Evolutionary conservation across 129 eudicot genomes (phyloP), one percentile per base, ranked within the genome.

Genomic region (Kitagawia praeruptora): DNA sequence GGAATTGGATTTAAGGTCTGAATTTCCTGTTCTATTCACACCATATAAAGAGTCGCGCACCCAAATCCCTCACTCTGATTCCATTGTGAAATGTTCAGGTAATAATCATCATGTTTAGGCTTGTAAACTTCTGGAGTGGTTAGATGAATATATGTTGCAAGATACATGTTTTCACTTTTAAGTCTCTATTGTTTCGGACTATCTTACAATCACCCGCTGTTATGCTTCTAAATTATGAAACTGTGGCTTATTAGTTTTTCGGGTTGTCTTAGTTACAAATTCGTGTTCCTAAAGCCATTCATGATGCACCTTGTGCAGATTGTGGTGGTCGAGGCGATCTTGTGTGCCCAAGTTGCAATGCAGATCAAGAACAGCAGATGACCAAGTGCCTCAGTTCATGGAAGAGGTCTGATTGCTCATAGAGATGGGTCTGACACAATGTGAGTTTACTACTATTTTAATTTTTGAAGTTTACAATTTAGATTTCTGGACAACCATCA

Each of bases 321-420:
- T 95, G 98, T 85, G 88, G 72, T 3, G 98, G 97, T 39, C 89
- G 87, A 81, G 97, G 98, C 45, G 78, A 87, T 80, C 79, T 82
- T 51, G 84, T 89, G 45, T 95, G 98, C 82, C 88, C 84, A 75
- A 84, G 83, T 49, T 95, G 98, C 85, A 95, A 92, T 86, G 87
- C 87, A 8, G 91, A 82, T 82, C 82, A 85, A 84, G 97, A 91
- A 69, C 90, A 85, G 80, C 94, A 83, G 80, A 92, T 95, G 98
- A 66, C 58, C 67, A 89, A 84, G 81, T 95, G 98, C 79, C 77
- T 96, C 27, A 78, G 84, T 70, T 88, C 74, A 87, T 72, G 98
- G 98, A n/a, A 88, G 98, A 86, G 98, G 98, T 82, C 80, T 95
- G 64, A 88, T 92, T 81, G 98, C 98, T 75, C 98, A 95, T 78